Base-by-base conservation (phyloP, 78 protist genomes). In the Tieghemostelium lacteum region DNA sequence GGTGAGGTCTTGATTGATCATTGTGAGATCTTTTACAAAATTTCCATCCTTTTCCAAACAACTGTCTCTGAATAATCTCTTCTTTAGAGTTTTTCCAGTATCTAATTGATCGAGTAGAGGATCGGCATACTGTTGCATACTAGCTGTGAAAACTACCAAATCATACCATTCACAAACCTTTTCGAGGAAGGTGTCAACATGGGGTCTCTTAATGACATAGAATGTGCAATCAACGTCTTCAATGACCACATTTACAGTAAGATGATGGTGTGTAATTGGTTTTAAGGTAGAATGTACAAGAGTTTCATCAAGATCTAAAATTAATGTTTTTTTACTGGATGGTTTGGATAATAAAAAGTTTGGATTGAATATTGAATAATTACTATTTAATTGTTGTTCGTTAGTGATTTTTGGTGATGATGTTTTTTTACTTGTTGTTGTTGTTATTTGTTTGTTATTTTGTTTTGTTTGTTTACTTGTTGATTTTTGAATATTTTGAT, bases 251-350 rank as follows among this genome's bases (percentile, higher is more conserved):
- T 92, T 75, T 3, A 92, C 80, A 20, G 76, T 62, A 2, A 85
- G 19, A n/a, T 92, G 85, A 54, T 74, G 87, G 55, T 74, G 80
- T 3, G 14, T 45, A 12, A 87, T 72, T 36, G 93, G 93, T 55
- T 60, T 73, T 20, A 86, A 58, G 1, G 96, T 87, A 29, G 95
- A 88, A 77, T 96, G 98, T 20, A 96, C 85, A 6, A 96, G 77
- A 0, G 98, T 96, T 67, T 96, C 98, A 64, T 96, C 98, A 3
- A 96, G 71, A 61, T 96, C 98, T n/a, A 96, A 73, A 20, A 96
- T 85, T 40, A 96, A 80, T 8, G 89, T 92, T 95, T 96, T 96
- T 67, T 70, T 72, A 24, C 52, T 49, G 16, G 58, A 16, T 28
- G 69, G 75, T 19, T 26, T 12, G 3, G 28, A 36, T 20, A 78